These are phyloP conservation scores for Eimeria tenella DNA, from an alignment of 169 alveolate genomes.

Conservation along the genomic window DNA sequence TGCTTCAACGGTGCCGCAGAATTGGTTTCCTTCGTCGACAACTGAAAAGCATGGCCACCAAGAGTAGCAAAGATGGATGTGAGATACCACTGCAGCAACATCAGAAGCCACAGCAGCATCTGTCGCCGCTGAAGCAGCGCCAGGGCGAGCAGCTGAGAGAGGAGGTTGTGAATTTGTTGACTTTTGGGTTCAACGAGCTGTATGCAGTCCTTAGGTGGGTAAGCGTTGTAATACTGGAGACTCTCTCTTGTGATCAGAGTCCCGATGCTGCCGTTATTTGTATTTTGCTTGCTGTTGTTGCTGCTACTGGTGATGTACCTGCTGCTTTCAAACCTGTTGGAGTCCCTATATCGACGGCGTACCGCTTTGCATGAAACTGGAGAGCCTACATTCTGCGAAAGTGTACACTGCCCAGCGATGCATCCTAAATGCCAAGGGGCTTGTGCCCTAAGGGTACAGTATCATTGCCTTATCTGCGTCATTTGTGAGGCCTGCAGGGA, in stretches of 20 bases:
- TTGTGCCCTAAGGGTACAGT: too few relatives aligned
- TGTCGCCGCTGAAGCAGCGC: not conserved
- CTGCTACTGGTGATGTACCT: slow-evolving; percentile 16
- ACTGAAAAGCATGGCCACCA: slow-evolving; percentile 20
- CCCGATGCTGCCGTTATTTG: not conserved
- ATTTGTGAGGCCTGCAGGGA: slow-evolving; percentile 21
- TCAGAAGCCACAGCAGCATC: slow-evolving; percentile 24
- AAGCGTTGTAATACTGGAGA: not conserved
- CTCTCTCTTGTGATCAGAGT: not conserved
- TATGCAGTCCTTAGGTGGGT: slow-evolving; percentile 14
- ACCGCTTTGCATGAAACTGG: too few relatives aligned
- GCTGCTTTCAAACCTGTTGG: not conserved
- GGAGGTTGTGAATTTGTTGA: slow-evolving; percentile 35
- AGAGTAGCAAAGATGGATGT: not conserved
- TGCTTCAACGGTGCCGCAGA: slow-evolving; percentile 66
- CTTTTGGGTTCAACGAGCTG: slow-evolving; percentile 3
- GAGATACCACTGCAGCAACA: slow-evolving; percentile 16
- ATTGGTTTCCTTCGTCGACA: slow-evolving; percentile 59
- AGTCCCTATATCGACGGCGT: too few relatives aligned
- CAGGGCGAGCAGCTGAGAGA: slow-evolving; percentile 16
- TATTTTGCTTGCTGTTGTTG: not conserved
- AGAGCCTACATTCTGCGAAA: too few relatives aligned
- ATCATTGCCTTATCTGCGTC: too few relatives aligned
- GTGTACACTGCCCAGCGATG: too few relatives aligned
- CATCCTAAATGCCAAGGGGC: too few relatives aligned